Conservation (phyloP, 768 basidiomycete species). For the Pholiota microspora region DNA sequence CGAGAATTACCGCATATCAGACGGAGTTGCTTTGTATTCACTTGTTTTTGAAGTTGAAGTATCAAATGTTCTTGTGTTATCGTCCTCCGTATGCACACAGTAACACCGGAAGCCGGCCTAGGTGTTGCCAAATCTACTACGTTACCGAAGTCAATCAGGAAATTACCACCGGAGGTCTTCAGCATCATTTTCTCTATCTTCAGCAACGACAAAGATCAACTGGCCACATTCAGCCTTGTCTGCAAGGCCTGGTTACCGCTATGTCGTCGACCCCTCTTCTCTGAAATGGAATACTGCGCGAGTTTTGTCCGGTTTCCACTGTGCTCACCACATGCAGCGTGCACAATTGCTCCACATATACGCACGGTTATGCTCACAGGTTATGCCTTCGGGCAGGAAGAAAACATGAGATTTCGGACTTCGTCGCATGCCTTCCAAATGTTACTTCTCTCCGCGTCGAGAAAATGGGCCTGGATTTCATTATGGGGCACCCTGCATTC, state of each 20-base stretch:
- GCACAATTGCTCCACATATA: conserved; percentile 27
- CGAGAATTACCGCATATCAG: not conserved
- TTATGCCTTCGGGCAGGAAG: not conserved
- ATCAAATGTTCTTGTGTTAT: not conserved
- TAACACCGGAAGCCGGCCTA: no score
- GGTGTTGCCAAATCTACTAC: no score
- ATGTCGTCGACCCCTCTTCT: conserved; percentile 33
- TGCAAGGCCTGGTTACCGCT: conserved; percentile 30
- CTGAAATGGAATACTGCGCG: conserved; percentile 26
- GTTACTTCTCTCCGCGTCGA: conserved; percentile 9
- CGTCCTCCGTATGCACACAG: not conserved
- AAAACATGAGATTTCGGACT: not conserved
- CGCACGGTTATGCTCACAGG: conserved; percentile 28
- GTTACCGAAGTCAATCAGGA: conserved; percentile 22
- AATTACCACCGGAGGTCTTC: conserved; percentile 31
- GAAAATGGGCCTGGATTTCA: not conserved
- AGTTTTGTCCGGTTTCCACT: conserved; percentile 24
- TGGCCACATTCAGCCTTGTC: conserved; percentile 30
- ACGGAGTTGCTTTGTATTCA: conserved; percentile 1
- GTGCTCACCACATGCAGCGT: conserved; percentile 24
- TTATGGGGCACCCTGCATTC: not conserved
- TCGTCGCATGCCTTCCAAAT: conserved; percentile 7
- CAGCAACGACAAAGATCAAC: conserved; percentile 21
- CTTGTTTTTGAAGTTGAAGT: not conserved
- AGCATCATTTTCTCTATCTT: conserved; percentile 29